Evolutionary conservation across 176 grass and related monocot genomes (phyloP).

Genomic region (Bonia amplexicaulis): DNA sequence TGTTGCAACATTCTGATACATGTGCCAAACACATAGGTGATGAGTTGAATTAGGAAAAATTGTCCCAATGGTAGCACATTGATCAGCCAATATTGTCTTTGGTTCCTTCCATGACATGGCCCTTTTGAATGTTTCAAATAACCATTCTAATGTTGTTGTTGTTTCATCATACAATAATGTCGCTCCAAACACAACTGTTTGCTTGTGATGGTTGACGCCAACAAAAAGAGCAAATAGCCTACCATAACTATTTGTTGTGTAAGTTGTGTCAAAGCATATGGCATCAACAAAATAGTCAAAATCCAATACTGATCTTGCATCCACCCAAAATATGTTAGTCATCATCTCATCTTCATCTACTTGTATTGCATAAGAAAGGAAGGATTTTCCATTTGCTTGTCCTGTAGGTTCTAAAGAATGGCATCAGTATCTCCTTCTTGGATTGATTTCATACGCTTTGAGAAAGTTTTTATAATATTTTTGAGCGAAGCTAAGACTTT

Average conservation of each 20-base stretch:
- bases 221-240: slow-evolving; percentile 36
- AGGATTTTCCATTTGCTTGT: not conserved
- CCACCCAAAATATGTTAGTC: no score
- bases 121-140: not conserved
- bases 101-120: not conserved
- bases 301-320: slow-evolving; percentile 25
- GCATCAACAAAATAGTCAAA: slow-evolving; percentile 49
- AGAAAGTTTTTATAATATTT: not conserved
- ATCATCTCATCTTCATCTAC: no score
- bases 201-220: slow-evolving; percentile 7
- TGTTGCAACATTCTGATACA: not conserved
- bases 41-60: not conserved
- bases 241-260: slow-evolving; percentile 28
- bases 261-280: slow-evolving; percentile 42
- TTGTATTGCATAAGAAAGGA: no score
- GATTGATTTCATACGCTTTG: not conserved
- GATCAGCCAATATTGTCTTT: not conserved
- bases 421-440: not conserved
- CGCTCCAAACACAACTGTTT: not conserved
- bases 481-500: not conserved
- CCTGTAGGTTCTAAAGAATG: not conserved
- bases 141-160: not conserved
- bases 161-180: not conserved
- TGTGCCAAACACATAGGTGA: not conserved
- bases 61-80: not conserved